phyloP scores from a whole-genome alignment of 352 stramenopile genomes.

The Phytophthora constricta region DNA sequence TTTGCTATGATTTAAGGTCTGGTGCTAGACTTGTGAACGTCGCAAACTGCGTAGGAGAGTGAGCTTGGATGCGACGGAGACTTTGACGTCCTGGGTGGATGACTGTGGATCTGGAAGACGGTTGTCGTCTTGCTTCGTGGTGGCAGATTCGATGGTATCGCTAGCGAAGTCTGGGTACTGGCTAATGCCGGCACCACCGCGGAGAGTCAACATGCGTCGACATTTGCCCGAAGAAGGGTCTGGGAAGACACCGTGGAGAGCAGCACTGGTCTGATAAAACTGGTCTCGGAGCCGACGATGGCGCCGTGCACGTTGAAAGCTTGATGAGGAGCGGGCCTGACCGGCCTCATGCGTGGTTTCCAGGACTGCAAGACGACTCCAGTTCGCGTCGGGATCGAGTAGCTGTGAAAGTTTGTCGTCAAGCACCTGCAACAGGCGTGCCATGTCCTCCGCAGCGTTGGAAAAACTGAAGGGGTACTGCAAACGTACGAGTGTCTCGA shows the following conservation, averaged over 20 bases:
- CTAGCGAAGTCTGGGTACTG: constrained; percentile 45
- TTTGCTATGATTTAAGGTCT: constrained; percentile 36
- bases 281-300: constrained; percentile 55
- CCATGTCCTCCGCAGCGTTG: constrained; percentile 42
- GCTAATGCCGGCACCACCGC: constrained; percentile 52
- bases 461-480: constrained; percentile 71
- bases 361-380: constrained; percentile 60
- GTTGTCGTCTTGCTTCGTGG: constrained; percentile 1
- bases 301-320: constrained; percentile 54
- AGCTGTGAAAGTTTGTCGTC: constrained; percentile 53
- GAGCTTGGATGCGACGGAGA: constrained; percentile 28
- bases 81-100: constrained; percentile 5
- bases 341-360: constrained; percentile 68
- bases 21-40: constrained; percentile 16
- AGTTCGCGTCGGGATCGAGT: constrained; percentile 58
- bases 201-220: constrained; percentile 59
- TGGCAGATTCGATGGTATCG: not conserved
- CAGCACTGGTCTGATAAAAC: constrained; percentile 69
- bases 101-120: not conserved
- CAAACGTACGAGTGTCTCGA: constrained; percentile 67
- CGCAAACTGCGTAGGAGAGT: constrained; percentile 31
- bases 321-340: constrained; percentile 45
- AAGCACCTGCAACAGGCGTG: constrained; percentile 48
- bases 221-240: constrained; percentile 53
- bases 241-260: constrained; percentile 62